These are phyloP conservation scores for Paecilomyces niveus DNA, from an alignment of 2,329 filamentous ascomycete species.

Conservation along the genomic window DNA sequence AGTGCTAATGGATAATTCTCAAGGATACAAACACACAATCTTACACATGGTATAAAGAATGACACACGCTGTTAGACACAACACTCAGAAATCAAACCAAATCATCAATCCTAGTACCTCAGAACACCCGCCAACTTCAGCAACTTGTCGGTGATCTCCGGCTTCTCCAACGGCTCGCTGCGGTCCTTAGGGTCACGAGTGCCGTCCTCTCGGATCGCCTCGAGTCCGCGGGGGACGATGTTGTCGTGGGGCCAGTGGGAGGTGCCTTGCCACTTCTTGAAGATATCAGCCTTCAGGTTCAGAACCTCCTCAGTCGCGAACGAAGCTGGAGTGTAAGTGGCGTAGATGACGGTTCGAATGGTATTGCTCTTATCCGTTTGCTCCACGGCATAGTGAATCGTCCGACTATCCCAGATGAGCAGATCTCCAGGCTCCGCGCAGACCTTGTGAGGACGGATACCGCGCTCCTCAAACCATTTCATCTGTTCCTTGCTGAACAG, in stretches of 20 bases:
- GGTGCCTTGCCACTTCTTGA: conserved; percentile 11
- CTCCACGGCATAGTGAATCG: conserved; percentile 1
- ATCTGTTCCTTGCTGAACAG: conserved; percentile 19
- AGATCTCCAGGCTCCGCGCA: conserved; percentile 39
- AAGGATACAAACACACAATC: too few relatives aligned
- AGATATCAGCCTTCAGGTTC: conserved; percentile 16
- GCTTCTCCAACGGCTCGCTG: too few relatives aligned
- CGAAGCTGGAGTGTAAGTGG: not conserved
- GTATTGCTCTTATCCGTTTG: not conserved
- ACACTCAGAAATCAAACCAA: too few relatives aligned
- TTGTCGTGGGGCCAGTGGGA: conserved; percentile 33
- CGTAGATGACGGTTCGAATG: not conserved
- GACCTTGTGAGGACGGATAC: conserved; percentile 26
- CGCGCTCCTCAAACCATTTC: conserved; percentile 21
- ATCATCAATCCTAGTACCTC: too few relatives aligned
- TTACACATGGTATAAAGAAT: too few relatives aligned
- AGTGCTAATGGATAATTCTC: too few relatives aligned
- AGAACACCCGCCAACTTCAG: too few relatives aligned
- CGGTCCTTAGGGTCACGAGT: too few relatives aligned
- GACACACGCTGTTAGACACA: too few relatives aligned
- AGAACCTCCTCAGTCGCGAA: conserved; percentile 16
- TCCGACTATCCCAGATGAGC: conserved; percentile 35
- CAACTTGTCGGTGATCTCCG: too few relatives aligned
- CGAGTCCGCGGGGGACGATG: conserved; percentile 13
- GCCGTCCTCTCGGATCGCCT: too few relatives aligned